Conservation (phyloP, 352 stramenopile genomes). For the Lagenidium sp. region DNA sequence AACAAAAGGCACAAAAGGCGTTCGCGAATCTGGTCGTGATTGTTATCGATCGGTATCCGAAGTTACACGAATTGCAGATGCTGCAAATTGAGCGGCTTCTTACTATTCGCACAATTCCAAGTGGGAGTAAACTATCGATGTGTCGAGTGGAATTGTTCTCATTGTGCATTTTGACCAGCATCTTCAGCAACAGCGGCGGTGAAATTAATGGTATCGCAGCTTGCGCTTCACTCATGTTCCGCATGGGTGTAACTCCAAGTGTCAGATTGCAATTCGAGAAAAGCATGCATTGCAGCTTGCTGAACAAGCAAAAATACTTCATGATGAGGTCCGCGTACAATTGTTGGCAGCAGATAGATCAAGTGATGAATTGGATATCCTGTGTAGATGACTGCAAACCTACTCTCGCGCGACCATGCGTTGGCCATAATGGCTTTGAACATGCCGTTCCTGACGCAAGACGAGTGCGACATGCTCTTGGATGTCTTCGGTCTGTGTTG, state of each 20-base stretch:
- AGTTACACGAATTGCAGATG: slow-evolving; percentile 34
- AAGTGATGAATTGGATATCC: neutral
- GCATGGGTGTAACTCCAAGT: too few species aligned
- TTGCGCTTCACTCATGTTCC: too few species aligned
- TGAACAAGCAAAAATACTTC: slow-evolving; percentile 29
- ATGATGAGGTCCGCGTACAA: too few species aligned
- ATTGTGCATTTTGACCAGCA: too few species aligned
- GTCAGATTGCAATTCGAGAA: slow-evolving; percentile 46
- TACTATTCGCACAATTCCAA: too few species aligned
- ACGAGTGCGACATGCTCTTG: slow-evolving; percentile 75
- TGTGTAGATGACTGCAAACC: slow-evolving; percentile 31
- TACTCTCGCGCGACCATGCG: slow-evolving; percentile 37
- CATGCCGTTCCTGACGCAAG: slow-evolving; percentile 43
- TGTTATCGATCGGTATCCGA: slow-evolving; percentile 30
- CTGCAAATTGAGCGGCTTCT: slow-evolving; percentile 27
- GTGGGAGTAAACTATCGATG: too few species aligned
- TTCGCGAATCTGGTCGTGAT: slow-evolving; percentile 52
- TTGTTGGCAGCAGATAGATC: slow-evolving; percentile 28
- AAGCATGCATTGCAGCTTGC: slow-evolving; percentile 42
- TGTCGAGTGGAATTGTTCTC: too few species aligned
- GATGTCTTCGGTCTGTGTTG: slow-evolving; percentile 52
- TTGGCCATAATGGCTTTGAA: slow-evolving; percentile 32
- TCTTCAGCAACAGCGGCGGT: slow-evolving; percentile 22
- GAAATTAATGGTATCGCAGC: slow-evolving; percentile 57
- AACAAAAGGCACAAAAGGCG: slow-evolving; percentile 50